Percentiles rank a stretch among this genome's conserved stretches.
Evolutionary conservation across 768 basidiomycete genomes (phyloP).

Genomic region (Leucocoprinus leucothites): DNA sequence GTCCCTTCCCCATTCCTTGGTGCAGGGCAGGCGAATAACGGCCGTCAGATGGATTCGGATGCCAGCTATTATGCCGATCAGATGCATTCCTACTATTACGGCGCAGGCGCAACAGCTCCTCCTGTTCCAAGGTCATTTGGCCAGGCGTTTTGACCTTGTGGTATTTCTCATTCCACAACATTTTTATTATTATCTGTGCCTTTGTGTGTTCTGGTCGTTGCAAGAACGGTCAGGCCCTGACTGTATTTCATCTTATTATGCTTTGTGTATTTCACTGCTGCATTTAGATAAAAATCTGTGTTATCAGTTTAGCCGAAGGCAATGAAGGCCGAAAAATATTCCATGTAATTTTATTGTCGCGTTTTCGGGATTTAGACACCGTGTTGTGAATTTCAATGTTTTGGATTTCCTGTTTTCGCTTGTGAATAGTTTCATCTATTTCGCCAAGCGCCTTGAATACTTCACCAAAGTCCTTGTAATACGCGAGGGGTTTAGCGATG

Average conservation of each 20-base stretch:
- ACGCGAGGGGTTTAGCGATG: background rate
- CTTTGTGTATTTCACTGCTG: background rate
- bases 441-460: background rate
- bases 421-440: background rate
- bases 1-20: background rate
- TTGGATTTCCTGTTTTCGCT: background rate
- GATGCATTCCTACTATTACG: constrained; percentile 5
- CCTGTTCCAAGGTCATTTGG: background rate
- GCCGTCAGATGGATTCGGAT: background rate
- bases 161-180: background rate
- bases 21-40: background rate
- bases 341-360: background rate
- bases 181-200: too few species aligned
- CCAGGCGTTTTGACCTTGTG: background rate
- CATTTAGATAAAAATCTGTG: background rate
- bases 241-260: background rate
- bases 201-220: too few species aligned
- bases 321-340: background rate
- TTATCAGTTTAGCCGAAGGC: background rate
- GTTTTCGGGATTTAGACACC: background rate
- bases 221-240: background rate
- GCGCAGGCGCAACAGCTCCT: background rate
- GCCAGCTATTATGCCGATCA: constrained; percentile 5
- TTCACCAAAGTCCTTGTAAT: background rate
- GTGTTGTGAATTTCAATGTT: background rate